Evolutionary conservation across 306 rosid species (phyloP).

Genomic region (Myrica gale): DNA sequence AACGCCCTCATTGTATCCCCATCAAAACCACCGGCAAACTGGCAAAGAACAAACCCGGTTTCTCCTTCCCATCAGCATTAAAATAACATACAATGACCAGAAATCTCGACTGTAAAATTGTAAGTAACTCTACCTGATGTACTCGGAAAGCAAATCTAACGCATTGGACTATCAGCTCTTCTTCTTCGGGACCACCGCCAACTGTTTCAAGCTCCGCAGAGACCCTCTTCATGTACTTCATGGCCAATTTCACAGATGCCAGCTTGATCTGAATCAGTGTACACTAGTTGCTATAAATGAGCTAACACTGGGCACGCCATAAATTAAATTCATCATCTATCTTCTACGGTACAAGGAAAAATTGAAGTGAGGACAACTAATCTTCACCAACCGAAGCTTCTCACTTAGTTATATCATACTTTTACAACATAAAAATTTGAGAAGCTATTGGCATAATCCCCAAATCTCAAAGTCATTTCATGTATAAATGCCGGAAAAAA

Average conservation of each 20-base stretch:
- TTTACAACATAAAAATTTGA: neutral
- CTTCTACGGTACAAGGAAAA: neutral
- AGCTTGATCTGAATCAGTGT: constrained; percentile 71
- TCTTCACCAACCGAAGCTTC: too few relatives aligned
- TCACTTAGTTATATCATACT: too few relatives aligned
- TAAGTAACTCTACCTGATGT: constrained; percentile 67
- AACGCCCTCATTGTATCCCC: constrained; percentile 95
- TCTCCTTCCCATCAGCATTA: neutral
- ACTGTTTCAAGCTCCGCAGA: constrained; percentile 91
- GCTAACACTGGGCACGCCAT: constrained; percentile 1
- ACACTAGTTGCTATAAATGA: constrained; percentile 24
- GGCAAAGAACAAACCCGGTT: constrained; percentile 28
- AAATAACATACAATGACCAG: neutral
- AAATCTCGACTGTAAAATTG: neutral
- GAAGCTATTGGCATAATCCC: neutral
- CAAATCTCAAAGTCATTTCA: neutral
- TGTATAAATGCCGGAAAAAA: neutral
- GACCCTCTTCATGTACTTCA: constrained; percentile 95
- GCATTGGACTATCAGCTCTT: constrained; percentile 90
- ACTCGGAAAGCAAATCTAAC: constrained; percentile 95
- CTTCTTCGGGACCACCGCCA: constrained; percentile 90
- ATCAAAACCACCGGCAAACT: constrained; percentile 98
- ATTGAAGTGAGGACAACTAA: too few relatives aligned
- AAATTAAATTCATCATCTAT: constrained; percentile 8
- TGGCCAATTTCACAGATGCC: constrained; percentile 89